These are phyloP conservation scores for Colletotrichum cordylinicola DNA, from an alignment of 2,329 filamentous ascomycete species.

Conservation along the genomic window DNA sequence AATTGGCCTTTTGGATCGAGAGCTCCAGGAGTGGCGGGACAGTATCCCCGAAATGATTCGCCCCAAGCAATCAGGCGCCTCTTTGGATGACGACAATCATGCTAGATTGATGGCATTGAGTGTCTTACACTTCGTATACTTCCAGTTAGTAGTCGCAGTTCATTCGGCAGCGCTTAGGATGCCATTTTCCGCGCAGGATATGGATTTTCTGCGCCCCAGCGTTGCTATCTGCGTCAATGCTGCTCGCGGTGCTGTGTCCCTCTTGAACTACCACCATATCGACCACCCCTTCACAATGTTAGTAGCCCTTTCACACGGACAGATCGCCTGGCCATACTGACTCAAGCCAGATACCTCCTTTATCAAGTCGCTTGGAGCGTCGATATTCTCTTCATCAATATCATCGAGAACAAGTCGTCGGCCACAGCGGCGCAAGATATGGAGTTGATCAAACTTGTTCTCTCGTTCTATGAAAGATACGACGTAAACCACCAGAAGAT, in stretches of 20 bases:
- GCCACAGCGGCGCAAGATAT: constrained; percentile 8
- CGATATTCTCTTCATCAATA: constrained; percentile 15
- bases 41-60: constrained; percentile 17
- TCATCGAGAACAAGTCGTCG: constrained; percentile 6
- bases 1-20: constrained; percentile 1
- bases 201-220: background rate
- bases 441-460: constrained; percentile 11
- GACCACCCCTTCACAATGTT: constrained; percentile 11
- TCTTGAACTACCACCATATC: constrained; percentile 8
- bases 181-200: background rate
- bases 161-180: constrained; percentile 12
- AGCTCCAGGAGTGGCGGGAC: constrained; percentile 15
- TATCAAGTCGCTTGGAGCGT: constrained; percentile 18
- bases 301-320: background rate
- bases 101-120: constrained; percentile 2
- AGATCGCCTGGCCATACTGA: background rate
- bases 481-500: background rate
- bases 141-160: constrained; percentile 13
- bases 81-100: constrained; percentile 9
- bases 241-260: constrained; percentile 10
- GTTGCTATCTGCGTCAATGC: constrained; percentile 12
- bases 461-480: constrained; percentile 13
- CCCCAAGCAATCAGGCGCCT: background rate
- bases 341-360: background rate
- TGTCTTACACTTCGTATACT: constrained; percentile 14